phyloP scores from a whole-genome alignment of 2,329 filamentous ascomycete genomes.

The Neofusicoccum kwambonambiense region DNA sequence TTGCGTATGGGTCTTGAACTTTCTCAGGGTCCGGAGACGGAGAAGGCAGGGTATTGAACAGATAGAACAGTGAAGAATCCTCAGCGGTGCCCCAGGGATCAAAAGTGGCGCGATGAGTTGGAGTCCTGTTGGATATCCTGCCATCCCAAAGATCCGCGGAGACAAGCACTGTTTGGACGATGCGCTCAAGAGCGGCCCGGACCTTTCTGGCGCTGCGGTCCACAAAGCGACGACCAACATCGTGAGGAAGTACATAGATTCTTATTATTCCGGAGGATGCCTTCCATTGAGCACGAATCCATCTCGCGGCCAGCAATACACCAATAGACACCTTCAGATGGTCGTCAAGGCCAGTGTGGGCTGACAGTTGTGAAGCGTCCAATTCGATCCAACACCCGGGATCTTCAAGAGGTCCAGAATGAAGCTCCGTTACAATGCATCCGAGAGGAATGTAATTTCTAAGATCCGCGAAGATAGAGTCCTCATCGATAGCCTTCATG shows the following conservation, averaged over 20 bases:
- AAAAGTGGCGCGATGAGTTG: conserved; percentile 26
- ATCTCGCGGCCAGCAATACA: conserved; percentile 33
- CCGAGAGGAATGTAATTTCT: conserved; percentile 34
- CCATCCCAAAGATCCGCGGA: conserved; percentile 58
- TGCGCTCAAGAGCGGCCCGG: conserved; percentile 44
- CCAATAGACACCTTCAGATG: conserved; percentile 25
- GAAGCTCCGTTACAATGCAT: conserved; percentile 23
- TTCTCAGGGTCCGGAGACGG: conserved; percentile 57
- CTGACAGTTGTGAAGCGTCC: conserved; percentile 20
- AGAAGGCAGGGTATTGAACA: conserved; percentile 73
- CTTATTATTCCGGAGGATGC: conserved; percentile 39
- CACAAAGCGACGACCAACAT: conserved; percentile 57
- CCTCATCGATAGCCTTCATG: neutral
- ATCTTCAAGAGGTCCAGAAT: neutral
- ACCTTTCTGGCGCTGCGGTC: conserved; percentile 49
- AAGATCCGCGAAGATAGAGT: neutral
- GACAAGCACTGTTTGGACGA: conserved; percentile 58
- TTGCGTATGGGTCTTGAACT: conserved; percentile 52
- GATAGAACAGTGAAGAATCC: conserved; percentile 59
- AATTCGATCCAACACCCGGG: conserved; percentile 29
- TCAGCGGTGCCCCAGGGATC: conserved; percentile 44
- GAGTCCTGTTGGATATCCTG: conserved; percentile 21
- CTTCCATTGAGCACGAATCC: conserved; percentile 34
- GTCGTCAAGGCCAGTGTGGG: neutral
- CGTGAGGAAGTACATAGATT: conserved; percentile 65